These are phyloP conservation scores for Nemania diffusa DNA, from an alignment of 2,329 filamentous ascomycete genomes.

Conservation along the genomic window DNA sequence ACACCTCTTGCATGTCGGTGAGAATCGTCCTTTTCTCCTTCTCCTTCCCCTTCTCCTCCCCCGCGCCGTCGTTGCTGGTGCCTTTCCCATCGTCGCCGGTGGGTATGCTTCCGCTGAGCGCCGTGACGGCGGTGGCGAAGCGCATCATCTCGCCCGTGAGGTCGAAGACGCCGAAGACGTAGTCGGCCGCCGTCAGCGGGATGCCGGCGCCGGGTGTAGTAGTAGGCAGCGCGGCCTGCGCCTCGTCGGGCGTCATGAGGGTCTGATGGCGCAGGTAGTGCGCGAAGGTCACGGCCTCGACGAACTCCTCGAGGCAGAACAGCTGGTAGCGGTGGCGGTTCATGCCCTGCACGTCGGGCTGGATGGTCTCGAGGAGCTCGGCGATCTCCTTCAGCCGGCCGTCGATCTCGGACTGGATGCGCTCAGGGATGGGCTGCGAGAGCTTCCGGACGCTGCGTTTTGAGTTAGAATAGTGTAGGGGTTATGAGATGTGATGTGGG, in stretches of 20 bases:
- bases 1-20: constrained; percentile 81
- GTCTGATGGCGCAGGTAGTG: constrained; percentile 85
- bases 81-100: constrained; percentile 55
- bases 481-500: background rate
- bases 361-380: constrained; percentile 73
- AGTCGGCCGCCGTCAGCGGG: constrained; percentile 80
- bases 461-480: constrained; percentile 10
- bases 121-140: constrained; percentile 89
- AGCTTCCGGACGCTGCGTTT: constrained; percentile 69
- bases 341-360: constrained; percentile 78
- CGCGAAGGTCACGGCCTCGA: constrained; percentile 89
- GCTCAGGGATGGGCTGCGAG: constrained; percentile 70
- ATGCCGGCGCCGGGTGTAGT: constrained; percentile 57
- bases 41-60: constrained; percentile 8
- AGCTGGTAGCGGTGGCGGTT: constrained; percentile 90
- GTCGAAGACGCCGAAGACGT: constrained; percentile 90
- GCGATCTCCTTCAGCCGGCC: constrained; percentile 77
- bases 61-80: no score
- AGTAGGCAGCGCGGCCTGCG: constrained; percentile 58
- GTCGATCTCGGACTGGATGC: constrained; percentile 76
- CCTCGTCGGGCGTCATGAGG: constrained; percentile 75
- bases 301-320: constrained; percentile 90
- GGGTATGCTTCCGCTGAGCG: constrained; percentile 70
- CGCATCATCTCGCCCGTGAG: constrained; percentile 97
- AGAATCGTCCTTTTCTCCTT: constrained; percentile 68